Base-by-base conservation (phyloP, 192 early-diverging fungal genomes). In the Radiomyces spectabilis region DNA sequence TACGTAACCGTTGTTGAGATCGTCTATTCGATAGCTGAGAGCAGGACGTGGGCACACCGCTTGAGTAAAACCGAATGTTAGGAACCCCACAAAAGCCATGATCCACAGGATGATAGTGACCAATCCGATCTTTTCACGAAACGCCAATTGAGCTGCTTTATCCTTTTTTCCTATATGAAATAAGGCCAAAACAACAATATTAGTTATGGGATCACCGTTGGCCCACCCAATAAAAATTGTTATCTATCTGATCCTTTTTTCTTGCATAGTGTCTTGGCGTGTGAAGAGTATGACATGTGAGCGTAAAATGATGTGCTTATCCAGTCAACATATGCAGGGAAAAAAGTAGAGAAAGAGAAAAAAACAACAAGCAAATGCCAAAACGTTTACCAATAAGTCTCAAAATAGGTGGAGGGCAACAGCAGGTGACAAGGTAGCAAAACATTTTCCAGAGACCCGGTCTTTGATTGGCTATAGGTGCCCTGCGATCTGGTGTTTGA, bases 101-200 rank as follows among this genome's bases (percentile, higher is more conserved):
- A 92, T 73, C 1, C 86, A 5, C 8, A 88, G 21, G 53, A 94
- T 94, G 45, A 94, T 76, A 18, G 80, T 80, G 26, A 92, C 87
- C 18, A 96, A 73, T 0, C 86, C 88, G 45, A 96, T 85, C 59
- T 96, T 96, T 73, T 96, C 94, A 59, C 91, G 79, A 82, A 87
- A 96, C n/a, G 94, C 94, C 54, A 66, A 66, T 59, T 88, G 88
- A 48, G 82, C 76, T 25, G 61, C 69, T 15, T 51, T 25, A 24
- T 81, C 74, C 18, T 68, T 57, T 72, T 83, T 85, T 9, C 87
- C 87, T 80, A 59, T 18, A 32, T 8, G 41, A 37, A 39, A 27
- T 16, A 18, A 45, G 39, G 41, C 21, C 24, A 55, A 47, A 38
- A 47, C 26, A 21, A 41, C 2, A 37, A n/a, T 12, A 24, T 40